Evolutionary conservation across 345 rosid genomes (phyloP), one percentile per base, ranked within the genome.

Genomic region (Litchi chinensis): DNA sequence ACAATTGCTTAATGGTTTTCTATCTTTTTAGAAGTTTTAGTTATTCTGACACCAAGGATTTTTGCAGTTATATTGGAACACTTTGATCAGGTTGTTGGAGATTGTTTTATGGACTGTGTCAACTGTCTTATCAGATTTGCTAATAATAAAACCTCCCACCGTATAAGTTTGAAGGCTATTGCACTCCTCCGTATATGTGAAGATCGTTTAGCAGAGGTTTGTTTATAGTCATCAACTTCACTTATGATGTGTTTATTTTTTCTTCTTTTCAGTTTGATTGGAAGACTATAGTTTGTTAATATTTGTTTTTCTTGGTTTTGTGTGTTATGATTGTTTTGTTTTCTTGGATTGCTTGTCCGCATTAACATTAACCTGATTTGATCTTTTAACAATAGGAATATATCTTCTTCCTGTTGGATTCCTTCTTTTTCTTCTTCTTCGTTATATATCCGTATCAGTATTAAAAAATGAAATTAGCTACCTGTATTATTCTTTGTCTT

Each of bases 111-210:
- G 99, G 99, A 96, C 80, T 94, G 98, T 11, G 98, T 94, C 81
- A 96, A 96, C 88, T 93, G 98, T 87, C 98, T 96, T 77, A 96
- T 96, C 80, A 89, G 98, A 79, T 96, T 96, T 87, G 93, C 98
- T 76, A 96, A 94, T 82, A 96, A 96, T 76, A 94, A 93, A 86
- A 88, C 84, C 76, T 96, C 99, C 71, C 93, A 89, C 76, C 92
- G 95, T 26, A 96, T 94, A 88, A 94, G 99, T 86, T 86, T 94
- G 88, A 96, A 96, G 91, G 99, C 99, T 71, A 91, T 96, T 88
- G 99, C 99, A 74, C 98, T 96, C 71, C 95, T 96, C 79, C 94
- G 98, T 44, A 94, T 96, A 84, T 94, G 99, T 84, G 99, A 96
- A 87, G 98, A 96, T 86, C 98, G 98, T 78, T 89, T 96, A 63